Conservation (phyloP, 1,284 basidiomycete genomes). For the Coniferiporia sulphurascens region DNA sequence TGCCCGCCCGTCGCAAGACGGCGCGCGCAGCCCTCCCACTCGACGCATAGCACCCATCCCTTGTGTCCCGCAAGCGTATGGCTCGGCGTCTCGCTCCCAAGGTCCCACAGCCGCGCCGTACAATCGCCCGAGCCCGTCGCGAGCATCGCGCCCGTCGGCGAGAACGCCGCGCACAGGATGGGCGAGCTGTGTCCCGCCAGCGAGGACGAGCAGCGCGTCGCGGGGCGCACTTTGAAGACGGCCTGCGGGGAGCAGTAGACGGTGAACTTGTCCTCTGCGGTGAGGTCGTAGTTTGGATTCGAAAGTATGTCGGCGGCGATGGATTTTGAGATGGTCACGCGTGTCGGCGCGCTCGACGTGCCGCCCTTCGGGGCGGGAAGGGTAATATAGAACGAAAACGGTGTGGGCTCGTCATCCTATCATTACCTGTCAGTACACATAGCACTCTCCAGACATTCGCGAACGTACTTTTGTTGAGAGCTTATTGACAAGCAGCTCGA, state of each 20-base stretch:
- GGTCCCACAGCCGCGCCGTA: constrained; percentile 91
- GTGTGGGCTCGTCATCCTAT: constrained; percentile 78
- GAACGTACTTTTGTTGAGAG: constrained; percentile 62
- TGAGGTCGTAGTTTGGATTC: constrained; percentile 67
- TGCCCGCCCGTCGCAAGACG: constrained; percentile 89
- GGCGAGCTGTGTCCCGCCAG: constrained; percentile 89
- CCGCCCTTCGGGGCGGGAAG: constrained; percentile 49
- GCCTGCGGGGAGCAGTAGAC: constrained; percentile 92
- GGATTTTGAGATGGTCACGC: constrained; percentile 75
- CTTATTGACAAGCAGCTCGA: constrained; percentile 85
- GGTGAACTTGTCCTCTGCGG: constrained; percentile 82
- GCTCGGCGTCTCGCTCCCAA: constrained; percentile 89
- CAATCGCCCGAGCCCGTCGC: constrained; percentile 96
- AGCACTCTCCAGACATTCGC: background rate
- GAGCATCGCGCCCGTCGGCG: constrained; percentile 85
- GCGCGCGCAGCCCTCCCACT: constrained; percentile 93
- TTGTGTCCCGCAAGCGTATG: constrained; percentile 86
- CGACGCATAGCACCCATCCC: constrained; percentile 95
- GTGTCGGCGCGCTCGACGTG: constrained; percentile 58
- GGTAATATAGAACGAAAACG: constrained; percentile 83
- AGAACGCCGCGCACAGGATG: constrained; percentile 93
- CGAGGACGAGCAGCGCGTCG: constrained; percentile 90
- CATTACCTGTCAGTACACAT: background rate
- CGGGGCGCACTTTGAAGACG: constrained; percentile 91
- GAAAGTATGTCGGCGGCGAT: constrained; percentile 75